Percentiles rank a stretch among this genome's conserved stretches.
Evolutionary conservation across 2,329 filamentous ascomycete species (phyloP).

Genomic region (Tolypocladium nubicola): DNA sequence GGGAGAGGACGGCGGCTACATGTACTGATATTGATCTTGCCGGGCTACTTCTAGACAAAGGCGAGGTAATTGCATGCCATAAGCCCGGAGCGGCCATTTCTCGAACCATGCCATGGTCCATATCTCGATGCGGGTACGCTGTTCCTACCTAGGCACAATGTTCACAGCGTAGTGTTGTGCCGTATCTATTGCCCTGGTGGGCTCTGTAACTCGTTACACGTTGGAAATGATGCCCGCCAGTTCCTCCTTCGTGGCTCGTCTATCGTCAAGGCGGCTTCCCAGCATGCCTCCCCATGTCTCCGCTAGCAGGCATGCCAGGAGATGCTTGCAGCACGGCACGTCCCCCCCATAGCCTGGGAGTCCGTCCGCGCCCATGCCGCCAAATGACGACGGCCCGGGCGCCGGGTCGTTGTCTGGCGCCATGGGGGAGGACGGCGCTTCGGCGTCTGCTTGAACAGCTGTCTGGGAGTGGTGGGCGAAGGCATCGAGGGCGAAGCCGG

Average conservation of each 20-base stretch:
- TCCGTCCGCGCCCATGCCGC: constrained; percentile 35
- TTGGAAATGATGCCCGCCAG: constrained; percentile 58
- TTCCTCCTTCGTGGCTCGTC: constrained; percentile 49
- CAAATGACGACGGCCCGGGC: constrained; percentile 24
- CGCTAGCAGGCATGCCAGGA: constrained; percentile 71
- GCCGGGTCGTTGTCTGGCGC: neutral
- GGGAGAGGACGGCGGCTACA: neutral
- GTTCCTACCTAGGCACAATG: neutral
- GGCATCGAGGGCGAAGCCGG: constrained; percentile 66
- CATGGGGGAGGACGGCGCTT: neutral
- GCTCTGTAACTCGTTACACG: constrained; percentile 10
- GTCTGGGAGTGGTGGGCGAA: constrained; percentile 28
- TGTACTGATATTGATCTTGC: constrained; percentile 4
- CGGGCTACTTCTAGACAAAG: neutral
- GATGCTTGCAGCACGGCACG: constrained; percentile 70
- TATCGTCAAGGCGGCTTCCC: constrained; percentile 42
- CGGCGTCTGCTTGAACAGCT: neutral
- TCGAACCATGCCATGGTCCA: neutral
- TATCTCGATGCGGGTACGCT: neutral
- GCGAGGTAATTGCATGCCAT: neutral
- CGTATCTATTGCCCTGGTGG: neutral
- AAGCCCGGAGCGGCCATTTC: neutral
- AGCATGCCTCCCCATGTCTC: constrained; percentile 53
- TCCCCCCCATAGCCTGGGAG: constrained; percentile 14
- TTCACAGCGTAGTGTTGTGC: neutral